Conservation (phyloP, 257 asterid genomes). For the Anisodus acutangulus region DNA sequence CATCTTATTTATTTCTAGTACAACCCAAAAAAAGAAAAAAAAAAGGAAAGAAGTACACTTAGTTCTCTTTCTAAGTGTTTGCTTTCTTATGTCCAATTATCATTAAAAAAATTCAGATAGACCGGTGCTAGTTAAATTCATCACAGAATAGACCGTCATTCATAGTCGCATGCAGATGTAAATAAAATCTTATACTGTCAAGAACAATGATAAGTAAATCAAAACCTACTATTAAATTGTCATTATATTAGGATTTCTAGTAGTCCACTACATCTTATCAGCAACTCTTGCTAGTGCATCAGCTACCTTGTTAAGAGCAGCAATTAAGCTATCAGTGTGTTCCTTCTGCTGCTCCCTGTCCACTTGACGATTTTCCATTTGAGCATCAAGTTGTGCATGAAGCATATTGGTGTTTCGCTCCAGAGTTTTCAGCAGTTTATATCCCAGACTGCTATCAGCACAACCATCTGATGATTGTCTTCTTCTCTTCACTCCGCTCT, state of each 20-base stretch:
- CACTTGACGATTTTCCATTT: conserved; percentile 39
- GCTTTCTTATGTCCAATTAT: neutral
- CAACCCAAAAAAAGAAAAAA: neutral
- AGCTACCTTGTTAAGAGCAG: conserved; percentile 60
- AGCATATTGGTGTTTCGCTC: conserved; percentile 49
- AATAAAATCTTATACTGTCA: neutral
- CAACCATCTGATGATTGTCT: conserved; percentile 44
- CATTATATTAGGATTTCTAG: neutral
- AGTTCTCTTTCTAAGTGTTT: neutral
- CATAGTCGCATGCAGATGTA: neutral
- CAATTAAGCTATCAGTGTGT: conserved; percentile 46
- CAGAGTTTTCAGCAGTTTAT: conserved; percentile 46
- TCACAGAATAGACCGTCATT: neutral
- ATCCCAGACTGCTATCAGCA: conserved; percentile 35
- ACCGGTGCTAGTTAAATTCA: conserved; percentile 1
- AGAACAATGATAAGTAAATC: neutral
- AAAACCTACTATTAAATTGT: neutral
- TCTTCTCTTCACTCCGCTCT: conserved; percentile 53
- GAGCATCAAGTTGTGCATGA: conserved; percentile 58
- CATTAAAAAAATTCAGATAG: neutral
- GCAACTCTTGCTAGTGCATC: conserved; percentile 59
- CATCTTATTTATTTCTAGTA: neutral
- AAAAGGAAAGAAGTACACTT: neutral
- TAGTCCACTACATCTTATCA: conserved; percentile 45
- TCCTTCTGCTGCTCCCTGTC: conserved; percentile 60